These are phyloP conservation scores for Phytophthora sp. DNA, from an alignment of 352 stramenopile genomes.

Conservation along the genomic window DNA sequence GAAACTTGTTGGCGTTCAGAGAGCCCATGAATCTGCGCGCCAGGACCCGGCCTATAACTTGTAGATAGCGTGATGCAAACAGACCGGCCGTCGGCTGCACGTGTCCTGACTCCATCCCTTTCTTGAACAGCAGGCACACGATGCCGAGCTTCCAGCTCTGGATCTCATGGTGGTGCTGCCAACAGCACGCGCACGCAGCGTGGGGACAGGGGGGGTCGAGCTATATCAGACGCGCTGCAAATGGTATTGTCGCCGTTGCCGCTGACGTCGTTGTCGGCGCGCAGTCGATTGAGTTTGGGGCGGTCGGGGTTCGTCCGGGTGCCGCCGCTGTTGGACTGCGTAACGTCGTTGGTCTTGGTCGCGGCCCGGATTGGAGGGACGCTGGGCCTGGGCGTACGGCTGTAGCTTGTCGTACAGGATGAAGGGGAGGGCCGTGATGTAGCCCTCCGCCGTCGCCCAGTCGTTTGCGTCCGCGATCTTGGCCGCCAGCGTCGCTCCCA, in stretches of 20 bases:
- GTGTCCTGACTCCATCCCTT: slow-evolving; percentile 12
- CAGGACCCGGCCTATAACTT: slow-evolving; percentile 39
- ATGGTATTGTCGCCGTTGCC: slow-evolving; percentile 27
- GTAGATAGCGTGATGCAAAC: slow-evolving; percentile 42
- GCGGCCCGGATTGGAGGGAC: neutral
- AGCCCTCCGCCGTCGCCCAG: slow-evolving; percentile 17
- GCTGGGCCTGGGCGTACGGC: slow-evolving; percentile 5
- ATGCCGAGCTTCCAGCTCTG: slow-evolving; percentile 29
- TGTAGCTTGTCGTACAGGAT: slow-evolving; percentile 1
- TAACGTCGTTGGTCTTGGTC: no score
- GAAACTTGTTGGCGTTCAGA: slow-evolving; percentile 26
- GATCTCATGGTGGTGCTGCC: slow-evolving; percentile 10
- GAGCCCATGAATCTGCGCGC: slow-evolving; percentile 4
- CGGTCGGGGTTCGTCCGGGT: no score
- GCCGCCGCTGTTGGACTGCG: no score
- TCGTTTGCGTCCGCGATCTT: slow-evolving; percentile 19
- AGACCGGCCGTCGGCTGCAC: slow-evolving; percentile 40
- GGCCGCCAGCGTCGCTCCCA: neutral
- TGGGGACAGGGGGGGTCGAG: no score
- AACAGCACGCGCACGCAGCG: slow-evolving; percentile 24
- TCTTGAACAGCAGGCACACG: slow-evolving; percentile 35
- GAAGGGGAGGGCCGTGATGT: slow-evolving; percentile 15
- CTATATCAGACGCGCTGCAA: no score
- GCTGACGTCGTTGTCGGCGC: no score
- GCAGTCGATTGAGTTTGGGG: no score